Base-by-base conservation (phyloP, 31 red algal genomes). In the Bonnemaisonia californica region DNA sequence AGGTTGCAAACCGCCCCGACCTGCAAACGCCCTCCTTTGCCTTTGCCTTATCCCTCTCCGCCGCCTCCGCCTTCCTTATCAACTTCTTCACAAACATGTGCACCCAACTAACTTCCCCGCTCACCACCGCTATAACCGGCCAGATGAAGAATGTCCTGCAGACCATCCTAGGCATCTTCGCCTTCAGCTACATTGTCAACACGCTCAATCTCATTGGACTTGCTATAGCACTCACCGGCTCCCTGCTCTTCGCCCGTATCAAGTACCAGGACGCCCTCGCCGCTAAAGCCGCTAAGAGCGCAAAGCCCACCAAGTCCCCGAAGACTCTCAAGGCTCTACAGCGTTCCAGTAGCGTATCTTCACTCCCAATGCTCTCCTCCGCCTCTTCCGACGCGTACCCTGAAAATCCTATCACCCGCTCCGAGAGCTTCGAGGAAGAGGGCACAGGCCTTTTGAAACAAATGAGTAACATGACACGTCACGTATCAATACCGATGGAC, bases 121-220 rank as follows among this genome's bases (percentile, higher is more conserved):
- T 98, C 31, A 92, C 86, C 23, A 98, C 95, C 37, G 91, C 95
- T 12, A 92, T 98, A 31, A 85, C 95, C 9, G 91, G 95, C n/a
- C 91, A 94, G 77, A 94, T 93, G 81, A 98, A 98, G 77, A 98
- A 98, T 45, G 58, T 94, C 28, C 66, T 98, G 31, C 95, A 98
- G 64, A 98, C 95, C 36, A 74, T 93, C 13, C 85, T 98, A 23
- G 95, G 95, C 41, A 89, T 98, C 38, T 88, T 98, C 38, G 82
- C 87, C 0, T 94, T 88, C 79, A 88, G 86, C 35, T 98, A 98
- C 71, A 39, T 78, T 16, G 83, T 92, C 33, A 98, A 74, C 19
- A 72, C 82, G 12, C 77, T 89, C 89, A 98, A 98, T 84, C 73
- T 91, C 38, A 61, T 79, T 32, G 95, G 95, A 11, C 76, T 98